phyloP scores from a whole-genome alignment of 495 filamentous ascomycete genomes.

The Penicillium riverlandense region DNA sequence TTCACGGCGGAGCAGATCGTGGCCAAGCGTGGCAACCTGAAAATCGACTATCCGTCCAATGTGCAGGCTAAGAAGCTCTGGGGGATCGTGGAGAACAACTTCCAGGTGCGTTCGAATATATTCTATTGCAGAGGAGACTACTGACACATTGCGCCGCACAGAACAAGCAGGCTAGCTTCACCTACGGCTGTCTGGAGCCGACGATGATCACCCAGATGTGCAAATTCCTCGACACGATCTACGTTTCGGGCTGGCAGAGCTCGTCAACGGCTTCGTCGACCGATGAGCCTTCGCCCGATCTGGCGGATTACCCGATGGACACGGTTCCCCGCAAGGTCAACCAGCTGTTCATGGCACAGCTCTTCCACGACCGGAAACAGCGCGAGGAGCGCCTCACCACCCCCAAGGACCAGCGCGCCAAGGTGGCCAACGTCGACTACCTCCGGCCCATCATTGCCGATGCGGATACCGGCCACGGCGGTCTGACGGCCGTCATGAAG shows the following conservation, averaged over 20 bases:
- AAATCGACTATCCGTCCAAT: constrained; percentile 88
- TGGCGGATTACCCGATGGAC: constrained; percentile 97
- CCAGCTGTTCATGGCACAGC: constrained; percentile 94
- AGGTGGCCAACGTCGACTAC: constrained; percentile 81
- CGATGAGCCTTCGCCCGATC: constrained; percentile 94
- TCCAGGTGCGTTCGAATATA: constrained; percentile 50
- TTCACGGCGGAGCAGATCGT: constrained; percentile 98
- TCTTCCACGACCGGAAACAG: constrained; percentile 99
- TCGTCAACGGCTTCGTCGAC: constrained; percentile 91
- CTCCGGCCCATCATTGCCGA: constrained; percentile 94
- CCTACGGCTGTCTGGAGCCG: constrained; percentile 94
- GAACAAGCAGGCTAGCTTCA: constrained; percentile 81
- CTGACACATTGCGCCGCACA: constrained; percentile 21
- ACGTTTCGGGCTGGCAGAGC: constrained; percentile 98
- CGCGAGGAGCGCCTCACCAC: constrained; percentile 85
- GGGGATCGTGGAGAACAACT: constrained; percentile 78
- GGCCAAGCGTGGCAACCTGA: constrained; percentile 83
- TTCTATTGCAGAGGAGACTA: not conserved
- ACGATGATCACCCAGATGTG: constrained; percentile 99
- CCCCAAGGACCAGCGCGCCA: constrained; percentile 63
- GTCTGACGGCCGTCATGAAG: constrained; percentile 97
- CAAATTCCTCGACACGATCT: constrained; percentile 96
- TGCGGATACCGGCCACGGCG: constrained; percentile 95
- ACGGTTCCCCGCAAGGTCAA: constrained; percentile 97
- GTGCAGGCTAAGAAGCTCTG: constrained; percentile 88